A percentile compares a stretch with the other conserved stretches of the same genome.
phyloP scores from a whole-genome alignment of 1,284 basidiomycete genomes.

The Pascua guehoae region DNA sequence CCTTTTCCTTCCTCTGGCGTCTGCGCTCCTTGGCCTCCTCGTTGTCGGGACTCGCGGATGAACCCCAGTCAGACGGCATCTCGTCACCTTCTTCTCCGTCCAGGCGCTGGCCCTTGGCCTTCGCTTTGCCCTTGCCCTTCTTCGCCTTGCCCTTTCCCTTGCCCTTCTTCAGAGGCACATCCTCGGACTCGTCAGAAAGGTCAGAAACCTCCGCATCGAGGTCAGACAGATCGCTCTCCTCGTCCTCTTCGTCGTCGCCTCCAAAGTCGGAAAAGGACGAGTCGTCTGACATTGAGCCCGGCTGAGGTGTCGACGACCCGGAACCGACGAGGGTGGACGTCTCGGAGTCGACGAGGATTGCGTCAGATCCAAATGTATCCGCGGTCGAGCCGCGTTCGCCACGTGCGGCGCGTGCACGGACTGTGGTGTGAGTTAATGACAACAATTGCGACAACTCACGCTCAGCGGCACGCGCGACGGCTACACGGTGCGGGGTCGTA shows the following conservation, averaged over 20 bases:
- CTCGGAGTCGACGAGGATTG: background rate
- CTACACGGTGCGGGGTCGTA: constrained; percentile 9
- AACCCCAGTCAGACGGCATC: constrained; percentile 9
- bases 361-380: background rate
- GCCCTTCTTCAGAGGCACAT: background rate
- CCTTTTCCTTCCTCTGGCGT: constrained; percentile 11
- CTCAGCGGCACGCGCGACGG: constrained; percentile 13
- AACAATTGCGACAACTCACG: no score
- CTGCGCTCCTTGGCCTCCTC: constrained; percentile 12
- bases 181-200: constrained; percentile 6
- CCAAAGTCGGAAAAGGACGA: constrained; percentile 14
- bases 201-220: constrained; percentile 1
- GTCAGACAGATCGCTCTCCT: background rate
- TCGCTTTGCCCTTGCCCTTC: constrained; percentile 9
- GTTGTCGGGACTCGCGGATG: background rate
- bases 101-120: constrained; percentile 13
- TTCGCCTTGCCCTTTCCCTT: constrained; percentile 5
- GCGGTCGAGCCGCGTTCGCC: background rate
- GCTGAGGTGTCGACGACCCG: background rate
- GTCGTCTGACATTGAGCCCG: background rate
- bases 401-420: background rate
- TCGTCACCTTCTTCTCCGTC: constrained; percentile 19
- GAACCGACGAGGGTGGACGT: background rate
- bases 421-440: background rate
- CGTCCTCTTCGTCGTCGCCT: constrained; percentile 6